These are phyloP conservation scores for Cornus controversa DNA, from an alignment of 148 eudicot species.

Conservation along the genomic window DNA sequence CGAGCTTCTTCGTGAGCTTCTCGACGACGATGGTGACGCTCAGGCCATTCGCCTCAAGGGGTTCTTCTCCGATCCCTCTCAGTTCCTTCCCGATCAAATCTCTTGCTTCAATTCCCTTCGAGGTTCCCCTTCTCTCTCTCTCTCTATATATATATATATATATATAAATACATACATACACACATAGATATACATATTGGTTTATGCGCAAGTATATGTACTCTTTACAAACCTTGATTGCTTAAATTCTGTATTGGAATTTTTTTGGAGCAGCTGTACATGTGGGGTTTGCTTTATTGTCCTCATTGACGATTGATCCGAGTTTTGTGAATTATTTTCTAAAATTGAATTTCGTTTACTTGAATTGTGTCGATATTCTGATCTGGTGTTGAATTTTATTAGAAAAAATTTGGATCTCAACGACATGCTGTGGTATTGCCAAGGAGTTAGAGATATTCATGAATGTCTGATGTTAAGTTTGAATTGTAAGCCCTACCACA, in stretches of 20 bases:
- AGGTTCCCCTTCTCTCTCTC: constrained; percentile 39
- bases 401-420: not conserved
- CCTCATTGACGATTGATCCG: not conserved
- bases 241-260: not conserved
- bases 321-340: not conserved
- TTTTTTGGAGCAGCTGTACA: not conserved
- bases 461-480: not conserved
- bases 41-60: constrained; percentile 93
- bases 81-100: constrained; percentile 95
- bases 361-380: not conserved
- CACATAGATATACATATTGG: no score
- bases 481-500: not conserved
- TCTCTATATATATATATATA: no score
- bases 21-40: constrained; percentile 94
- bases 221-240: not conserved
- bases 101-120: constrained; percentile 86
- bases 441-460: not conserved
- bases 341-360: not conserved
- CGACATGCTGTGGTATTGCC: not conserved
- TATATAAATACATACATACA: no score
- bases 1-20: constrained; percentile 98
- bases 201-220: no score
- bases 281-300: not conserved
- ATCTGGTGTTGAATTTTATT: not conserved
- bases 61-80: constrained; percentile 80